phyloP scores from a whole-genome alignment of 371 early-diverging fungal species.

The Mortierella sp. region DNA sequence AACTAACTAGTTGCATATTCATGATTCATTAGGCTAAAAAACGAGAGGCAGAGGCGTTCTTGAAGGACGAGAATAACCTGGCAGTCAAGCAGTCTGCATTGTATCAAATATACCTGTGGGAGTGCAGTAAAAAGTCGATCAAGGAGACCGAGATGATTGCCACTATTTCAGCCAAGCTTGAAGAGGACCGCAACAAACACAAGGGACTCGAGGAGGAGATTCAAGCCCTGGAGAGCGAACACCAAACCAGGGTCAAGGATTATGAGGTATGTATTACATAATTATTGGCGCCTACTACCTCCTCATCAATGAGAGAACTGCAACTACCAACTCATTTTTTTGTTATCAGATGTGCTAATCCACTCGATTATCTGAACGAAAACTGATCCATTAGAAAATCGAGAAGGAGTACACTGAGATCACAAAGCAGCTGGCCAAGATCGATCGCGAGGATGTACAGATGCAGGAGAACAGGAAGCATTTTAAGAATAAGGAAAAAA shows the following conservation, averaged over 20 bases:
- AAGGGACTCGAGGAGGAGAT: conserved; percentile 67
- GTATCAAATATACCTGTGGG: conserved; percentile 76
- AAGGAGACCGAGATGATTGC: conserved; percentile 63
- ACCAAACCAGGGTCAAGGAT: conserved; percentile 67
- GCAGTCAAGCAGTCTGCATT: conserved; percentile 78
- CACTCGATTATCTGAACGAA: too few relatives aligned
- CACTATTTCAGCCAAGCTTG: conserved; percentile 58
- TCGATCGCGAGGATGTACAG: conserved; percentile 85
- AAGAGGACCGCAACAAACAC: conserved; percentile 69
- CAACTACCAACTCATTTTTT: too few relatives aligned
- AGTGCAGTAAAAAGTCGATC: conserved; percentile 59
- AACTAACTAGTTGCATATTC: too few relatives aligned
- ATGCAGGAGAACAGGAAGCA: conserved; percentile 84
- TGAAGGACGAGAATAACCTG: conserved; percentile 85
- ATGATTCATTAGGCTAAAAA: conserved; percentile 71
- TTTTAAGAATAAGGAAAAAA: conserved; percentile 79
- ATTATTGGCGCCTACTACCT: too few relatives aligned
- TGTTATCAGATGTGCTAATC: too few relatives aligned
- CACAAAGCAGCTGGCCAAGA: conserved; percentile 70
- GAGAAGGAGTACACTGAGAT: conserved; percentile 68
- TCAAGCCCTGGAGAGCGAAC: conserved; percentile 64
- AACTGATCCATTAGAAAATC: conserved; percentile 61
- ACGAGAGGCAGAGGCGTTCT: conserved; percentile 84
- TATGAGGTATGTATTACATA: conserved; percentile 60
- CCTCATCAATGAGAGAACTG: too few relatives aligned